Conservation (phyloP, 169 alveolate species). For the Blepharisma undulans region DNA sequence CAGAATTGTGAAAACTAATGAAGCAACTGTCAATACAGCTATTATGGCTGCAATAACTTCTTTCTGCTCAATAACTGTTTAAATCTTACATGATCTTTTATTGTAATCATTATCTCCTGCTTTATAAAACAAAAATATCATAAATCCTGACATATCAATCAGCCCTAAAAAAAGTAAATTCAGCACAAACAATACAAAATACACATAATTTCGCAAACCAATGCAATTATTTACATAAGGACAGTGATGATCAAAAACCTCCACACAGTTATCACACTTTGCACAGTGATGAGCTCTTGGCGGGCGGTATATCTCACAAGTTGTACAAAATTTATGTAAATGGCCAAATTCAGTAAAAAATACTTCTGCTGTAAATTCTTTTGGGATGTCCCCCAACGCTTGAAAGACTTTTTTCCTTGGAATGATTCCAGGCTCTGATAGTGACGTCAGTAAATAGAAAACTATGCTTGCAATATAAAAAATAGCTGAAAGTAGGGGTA, state of each 20-base stretch:
- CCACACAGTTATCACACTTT: constrained; percentile 73
- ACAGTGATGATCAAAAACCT: constrained; percentile 80
- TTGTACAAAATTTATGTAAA: constrained; percentile 55
- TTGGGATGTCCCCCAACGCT: neutral
- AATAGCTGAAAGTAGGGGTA: neutral
- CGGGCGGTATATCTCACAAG: constrained; percentile 72
- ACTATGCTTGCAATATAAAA: neutral
- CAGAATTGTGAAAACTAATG: neutral
- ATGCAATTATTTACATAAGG: constrained; percentile 72
- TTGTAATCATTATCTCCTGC: neutral
- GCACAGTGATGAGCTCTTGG: constrained; percentile 70
- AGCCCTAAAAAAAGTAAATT: constrained; percentile 5
- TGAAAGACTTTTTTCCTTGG: constrained; percentile 37
- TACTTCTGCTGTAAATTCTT: neutral
- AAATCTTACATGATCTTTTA: neutral
- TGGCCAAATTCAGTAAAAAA: neutral
- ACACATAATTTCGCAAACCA: constrained; percentile 62
- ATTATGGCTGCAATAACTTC: neutral
- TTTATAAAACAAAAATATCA: neutral
- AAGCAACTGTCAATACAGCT: neutral
- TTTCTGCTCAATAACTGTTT: neutral
- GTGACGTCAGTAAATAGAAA: neutral
- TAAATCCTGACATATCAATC: neutral
- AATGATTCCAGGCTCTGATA: constrained; percentile 40
- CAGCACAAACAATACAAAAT: constrained; percentile 42